Evolutionary conservation across 495 filamentous ascomycete genomes (phyloP), one percentile per base, ranked within the genome.

Genomic region (Hyaloscypha hepaticicola): DNA sequence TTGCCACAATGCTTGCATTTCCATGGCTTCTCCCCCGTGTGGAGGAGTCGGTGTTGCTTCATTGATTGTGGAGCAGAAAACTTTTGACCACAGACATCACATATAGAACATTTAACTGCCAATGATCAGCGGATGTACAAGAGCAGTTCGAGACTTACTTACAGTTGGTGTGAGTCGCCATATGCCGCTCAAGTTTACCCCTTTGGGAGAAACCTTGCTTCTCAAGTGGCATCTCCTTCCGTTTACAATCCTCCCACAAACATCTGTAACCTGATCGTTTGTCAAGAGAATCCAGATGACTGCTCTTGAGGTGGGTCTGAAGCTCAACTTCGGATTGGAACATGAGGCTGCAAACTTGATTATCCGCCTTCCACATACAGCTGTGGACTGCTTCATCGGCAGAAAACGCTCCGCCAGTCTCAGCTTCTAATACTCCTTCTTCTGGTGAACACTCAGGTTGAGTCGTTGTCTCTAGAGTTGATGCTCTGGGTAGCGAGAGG

Each of bases 131-230:
- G 48, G 22, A 22, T 48, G 7, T 27, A 49, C 29, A 19, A 33
- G 6, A 60, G 14, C 16, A 45, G 38, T 5, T 12, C 45, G 16
- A 50, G 53, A 31, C 38, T 22, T 3, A 76, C 86, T 78, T 78
- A 87, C 86, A 84, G 49, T 78, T 80, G 45, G 85, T 85, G 70
- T 88, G 86, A 0, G 83, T 85, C 49, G 85, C 80, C 71, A 88
- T 80, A 70, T 88, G 86, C 25, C 86, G 77, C 62, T 85, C 81
- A 21, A 88, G 79, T 69, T 88, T 88, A 66, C 83, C 85, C 59
- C 78, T 76, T 66, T 84, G 82, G 48, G 78, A 74, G 71, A 88
- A 83, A 58, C 68, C 70, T 31, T 51, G 21, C 45, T 68, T 62
- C 26, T 59, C 58, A 6, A 33, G 62, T 11, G 67, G 58, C 56